These are phyloP conservation scores for Cystoderma amianthinum DNA, from an alignment of 768 basidiomycete species.

Conservation along the genomic window DNA sequence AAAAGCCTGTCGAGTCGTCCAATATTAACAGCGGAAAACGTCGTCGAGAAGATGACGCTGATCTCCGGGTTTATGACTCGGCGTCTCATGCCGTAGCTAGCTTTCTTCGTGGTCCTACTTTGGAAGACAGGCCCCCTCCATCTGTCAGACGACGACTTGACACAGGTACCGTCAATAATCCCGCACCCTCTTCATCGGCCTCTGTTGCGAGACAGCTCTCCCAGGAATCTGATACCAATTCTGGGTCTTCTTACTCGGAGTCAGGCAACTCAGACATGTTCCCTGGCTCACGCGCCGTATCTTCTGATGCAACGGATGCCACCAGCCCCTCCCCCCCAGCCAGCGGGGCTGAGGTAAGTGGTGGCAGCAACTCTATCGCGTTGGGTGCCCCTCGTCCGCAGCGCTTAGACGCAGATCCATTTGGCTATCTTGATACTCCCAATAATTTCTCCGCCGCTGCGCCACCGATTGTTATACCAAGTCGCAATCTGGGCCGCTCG, in stretches of 20 bases:
- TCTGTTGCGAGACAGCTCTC: slow-evolving; percentile 8
- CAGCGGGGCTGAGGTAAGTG: too few species aligned
- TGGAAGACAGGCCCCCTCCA: slow-evolving; percentile 23
- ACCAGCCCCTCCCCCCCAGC: slow-evolving; percentile 19
- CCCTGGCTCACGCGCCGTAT: slow-evolving; percentile 5
- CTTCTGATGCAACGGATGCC: slow-evolving; percentile 15
- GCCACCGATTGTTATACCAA: slow-evolving; percentile 21
- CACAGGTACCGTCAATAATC: slow-evolving; percentile 1
- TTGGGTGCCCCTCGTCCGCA: slow-evolving; percentile 3
- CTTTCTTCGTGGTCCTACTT: slow-evolving; percentile 37
- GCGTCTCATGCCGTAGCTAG: slow-evolving; percentile 49
- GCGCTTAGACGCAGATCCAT: slow-evolving; percentile 38
- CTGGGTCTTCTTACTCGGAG: slow-evolving; percentile 11
- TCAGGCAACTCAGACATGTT: slow-evolving; percentile 6
- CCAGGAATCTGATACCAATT: slow-evolving; percentile 9
- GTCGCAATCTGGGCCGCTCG: slow-evolving; percentile 22
- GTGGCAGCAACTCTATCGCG: not conserved
- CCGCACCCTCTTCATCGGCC: slow-evolving; percentile 7
- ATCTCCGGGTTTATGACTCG: slow-evolving; percentile 41
- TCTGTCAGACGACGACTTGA: slow-evolving; percentile 27
- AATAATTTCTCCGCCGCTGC: slow-evolving; percentile 20
- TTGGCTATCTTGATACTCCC: slow-evolving; percentile 47
- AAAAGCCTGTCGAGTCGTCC: slow-evolving; percentile 19
- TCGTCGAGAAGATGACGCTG: slow-evolving; percentile 47
- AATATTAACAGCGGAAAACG: slow-evolving; percentile 35